Conservation (phyloP, 2,329 filamentous ascomycete species). For the Monosporascus sp. region DNA sequence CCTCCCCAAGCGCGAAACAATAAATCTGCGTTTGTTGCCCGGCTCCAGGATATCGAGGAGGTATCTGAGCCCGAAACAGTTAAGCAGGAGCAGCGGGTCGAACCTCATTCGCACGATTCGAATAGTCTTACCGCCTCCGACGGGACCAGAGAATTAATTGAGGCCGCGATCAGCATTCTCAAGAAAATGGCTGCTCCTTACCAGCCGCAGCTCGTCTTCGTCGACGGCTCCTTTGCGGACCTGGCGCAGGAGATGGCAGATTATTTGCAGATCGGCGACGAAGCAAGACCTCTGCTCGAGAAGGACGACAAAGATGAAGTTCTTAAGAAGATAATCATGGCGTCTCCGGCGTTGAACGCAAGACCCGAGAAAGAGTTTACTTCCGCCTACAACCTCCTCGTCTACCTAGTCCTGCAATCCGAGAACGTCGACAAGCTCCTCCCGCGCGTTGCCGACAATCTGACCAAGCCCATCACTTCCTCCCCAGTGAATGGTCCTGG, state of each 20-base stretch:
- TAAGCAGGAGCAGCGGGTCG: background rate
- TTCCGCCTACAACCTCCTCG: slow-evolving; percentile 91
- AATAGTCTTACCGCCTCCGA: background rate
- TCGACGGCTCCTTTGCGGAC: slow-evolving; percentile 93
- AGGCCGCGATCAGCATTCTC: background rate
- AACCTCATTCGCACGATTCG: background rate
- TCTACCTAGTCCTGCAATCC: slow-evolving; percentile 86
- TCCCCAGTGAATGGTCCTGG: slow-evolving; percentile 81
- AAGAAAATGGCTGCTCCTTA: slow-evolving; percentile 25
- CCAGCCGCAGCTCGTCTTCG: slow-evolving; percentile 60
- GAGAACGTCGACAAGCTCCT: slow-evolving; percentile 82
- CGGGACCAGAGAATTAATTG: background rate
- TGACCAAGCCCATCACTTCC: slow-evolving; percentile 78
- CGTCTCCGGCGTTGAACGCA: slow-evolving; percentile 70
- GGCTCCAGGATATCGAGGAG: background rate
- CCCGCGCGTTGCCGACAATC: slow-evolving; percentile 81
- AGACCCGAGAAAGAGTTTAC: slow-evolving; percentile 96
- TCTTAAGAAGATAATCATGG: slow-evolving; percentile 82
- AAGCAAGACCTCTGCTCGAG: slow-evolving; percentile 68
- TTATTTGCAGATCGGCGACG: slow-evolving; percentile 81
- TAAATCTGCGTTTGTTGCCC: background rate
- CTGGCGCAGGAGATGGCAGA: slow-evolving; percentile 91
- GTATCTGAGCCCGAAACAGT: background rate
- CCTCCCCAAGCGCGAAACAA: background rate
- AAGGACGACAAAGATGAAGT: slow-evolving; percentile 78